Base-by-base conservation (phyloP, 2,329 filamentous ascomycete species). In the Colletotrichum sansevieriae region DNA sequence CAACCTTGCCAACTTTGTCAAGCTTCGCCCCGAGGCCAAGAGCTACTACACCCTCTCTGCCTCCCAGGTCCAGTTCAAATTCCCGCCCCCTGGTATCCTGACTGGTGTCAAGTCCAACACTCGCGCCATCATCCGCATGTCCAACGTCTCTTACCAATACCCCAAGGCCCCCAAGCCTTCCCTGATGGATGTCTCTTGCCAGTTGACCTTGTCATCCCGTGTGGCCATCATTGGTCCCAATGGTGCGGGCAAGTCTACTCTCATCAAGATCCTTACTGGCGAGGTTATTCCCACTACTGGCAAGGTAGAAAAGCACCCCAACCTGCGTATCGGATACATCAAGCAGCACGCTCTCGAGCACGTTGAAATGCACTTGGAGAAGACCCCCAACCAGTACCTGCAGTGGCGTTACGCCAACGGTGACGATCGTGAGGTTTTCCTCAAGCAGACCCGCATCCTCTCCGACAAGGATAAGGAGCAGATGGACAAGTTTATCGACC, bases 341-440 rank as follows among this genome's bases (percentile, higher is more conserved):
- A 98, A 98, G 85, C 96, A 99, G 84, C 96, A 99, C 81, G 96
- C 96, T 51, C 87, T 99, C 12, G 96, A 99, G 85, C 96, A 99
- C 88, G 96, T 99, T 11, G 95, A 99, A 83, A 97, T 98, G 95
- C 96, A 99, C 78, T 85, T 98, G 74, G 96, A 99, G 82, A 99
- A 99, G 89, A 99, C 96, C 0, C 96, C 96, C 46, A 98, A 97
- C 80, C 96, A 99, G 82, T 99, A 99, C 78, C 88, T 99, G 39
- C 96, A 98, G 82, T 99, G 96, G 96, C 93, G 96, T 75, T 99
- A 98, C 78, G 93, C 93, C 75, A 94, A 98, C 77, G 96, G 96
- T 77, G 96, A 98, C 74, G 96, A 99, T 76, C 93, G 96, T 59
- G 96, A 99, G 80, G 95, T 98, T 46, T 88, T 97, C 81, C 90